Evolutionary conservation across 345 rosid genomes (phyloP), one percentile per base, ranked within the genome.

Genomic region (Bruguiera parviflora): DNA sequence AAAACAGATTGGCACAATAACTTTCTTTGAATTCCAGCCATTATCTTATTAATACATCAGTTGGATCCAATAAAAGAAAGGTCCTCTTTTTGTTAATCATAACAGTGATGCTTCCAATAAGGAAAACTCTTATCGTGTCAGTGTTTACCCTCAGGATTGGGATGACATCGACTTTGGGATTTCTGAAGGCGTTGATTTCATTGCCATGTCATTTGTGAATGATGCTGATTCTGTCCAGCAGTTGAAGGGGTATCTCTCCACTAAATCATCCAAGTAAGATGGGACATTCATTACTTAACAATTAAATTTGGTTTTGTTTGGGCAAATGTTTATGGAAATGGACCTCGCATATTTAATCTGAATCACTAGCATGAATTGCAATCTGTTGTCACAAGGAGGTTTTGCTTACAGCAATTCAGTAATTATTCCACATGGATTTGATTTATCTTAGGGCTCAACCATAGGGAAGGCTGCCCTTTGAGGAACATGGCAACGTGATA

Each of bases 191-290:
- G 79, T 86, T 22, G 94, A 88, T 77, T 80, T 88, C 63, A 78
- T 88, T 7, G 81, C 91, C 66, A 66, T 89, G 74, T 89, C 94
- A 20, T 89, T 89, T 72, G 89, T 84, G 39, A 86, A 78, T 65
- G 78, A 82, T 63, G 85, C 91, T 16, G 84, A 80, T 63, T 79
- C 88, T 53, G 64, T 88, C 71, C 53, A 70, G 67, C 70, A 85
- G 61, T 76, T 88, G 66, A 88, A 82, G 89, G 72, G 78, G 46
- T 79, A 83, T 72, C 74, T 86, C 29, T 77, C 83, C 27, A 59
- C 78, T 53, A 86, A 80, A 67, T 81, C 84, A 63, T 64, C 89
- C 53, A 80, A 78, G 94, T 88, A 82, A 86, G 85, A 39, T 29
- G 35, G 2, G 43, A 64, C 28, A 56, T 52, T 39, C 49, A 11